Evolutionary conservation across 768 basidiomycete genomes (phyloP).

Genomic region (Leucosporidium scottii): DNA sequence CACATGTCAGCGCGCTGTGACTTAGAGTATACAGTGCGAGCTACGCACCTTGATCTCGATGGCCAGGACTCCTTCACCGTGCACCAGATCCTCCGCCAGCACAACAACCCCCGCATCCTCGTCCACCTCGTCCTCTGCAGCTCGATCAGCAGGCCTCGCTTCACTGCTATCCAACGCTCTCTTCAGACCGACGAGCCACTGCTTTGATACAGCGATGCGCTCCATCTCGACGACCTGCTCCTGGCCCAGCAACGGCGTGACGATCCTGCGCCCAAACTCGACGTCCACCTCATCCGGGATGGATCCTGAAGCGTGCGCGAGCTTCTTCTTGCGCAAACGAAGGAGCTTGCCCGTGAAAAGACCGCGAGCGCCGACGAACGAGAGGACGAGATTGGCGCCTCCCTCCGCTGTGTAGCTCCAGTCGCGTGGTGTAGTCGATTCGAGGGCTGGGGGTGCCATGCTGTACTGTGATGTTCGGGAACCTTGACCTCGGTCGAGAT

Average conservation of each 20-base stretch:
- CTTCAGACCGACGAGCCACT: constrained; percentile 59
- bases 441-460: too few relatives aligned
- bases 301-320: background rate
- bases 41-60: constrained; percentile 81
- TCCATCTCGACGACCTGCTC: constrained; percentile 51
- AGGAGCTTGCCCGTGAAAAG: constrained; percentile 58
- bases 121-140: constrained; percentile 57
- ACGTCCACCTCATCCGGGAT: constrained; percentile 43
- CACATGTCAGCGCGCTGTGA: background rate
- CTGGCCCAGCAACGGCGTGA: constrained; percentile 58
- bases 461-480: too few relatives aligned
- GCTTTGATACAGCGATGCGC: constrained; percentile 35
- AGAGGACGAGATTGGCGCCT: constrained; percentile 82
- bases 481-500: too few relatives aligned
- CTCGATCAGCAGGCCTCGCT: constrained; percentile 55
- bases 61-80: constrained; percentile 51
- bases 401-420: constrained; percentile 90
- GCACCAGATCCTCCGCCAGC: constrained; percentile 73
- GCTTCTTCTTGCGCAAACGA: constrained; percentile 60
- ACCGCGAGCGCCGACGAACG: constrained; percentile 56
- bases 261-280: constrained; percentile 58
- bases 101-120: constrained; percentile 52
- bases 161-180: constrained; percentile 45
- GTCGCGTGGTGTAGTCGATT: constrained; percentile 42
- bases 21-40: background rate